Evolutionary conservation across 441 rosid species (phyloP), one percentile per base, ranked within the genome.

Genomic region (Erysimum pusillum): DNA sequence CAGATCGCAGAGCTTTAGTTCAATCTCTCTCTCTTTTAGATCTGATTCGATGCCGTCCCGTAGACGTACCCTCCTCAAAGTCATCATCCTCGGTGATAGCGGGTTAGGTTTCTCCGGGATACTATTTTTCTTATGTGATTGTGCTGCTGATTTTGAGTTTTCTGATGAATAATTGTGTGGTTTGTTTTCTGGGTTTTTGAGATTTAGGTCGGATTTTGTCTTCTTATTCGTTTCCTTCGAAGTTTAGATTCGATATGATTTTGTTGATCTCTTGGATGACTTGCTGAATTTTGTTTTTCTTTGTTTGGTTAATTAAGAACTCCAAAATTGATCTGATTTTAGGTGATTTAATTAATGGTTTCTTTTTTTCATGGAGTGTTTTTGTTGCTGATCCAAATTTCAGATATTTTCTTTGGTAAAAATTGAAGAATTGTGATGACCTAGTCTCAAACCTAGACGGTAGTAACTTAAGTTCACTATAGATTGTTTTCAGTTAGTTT

Each of bases 11-110:
- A 28, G 11, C 22, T 35, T 22, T 65, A 25, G 3, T 46, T 34
- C 38, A 45, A 15, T 53, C 54, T 51, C 38, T 53, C 52, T 62
- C 12, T 51, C 18, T 9, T 18, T 18, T 52, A 4, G 82, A 79
- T 79, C 79, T 25, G 71, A 62, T 63, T 38, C 77, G 77, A 90
- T 90, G 95, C 88, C 93, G 32, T 90, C 95, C 41, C 91, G 93
- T 60, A 76, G 93, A 70, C 84, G 93, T 56, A 88, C 91, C 54
- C 95, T 90, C 75, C 83, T 90, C 63, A 90, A 90, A 84, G 95
- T 90, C 87, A 90, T 90, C 85, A 90, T 90, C 82, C 93, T 90
- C 85, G 95, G 95, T 41, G 95, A 90, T 74, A 90, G 95, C 84
- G 95, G 95, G 95, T 90, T 52, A 25, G 53, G 2, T 74, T 75